Evolutionary conservation across 768 basidiomycete genomes (phyloP).

Genomic region (Tubosaeta sp.): DNA sequence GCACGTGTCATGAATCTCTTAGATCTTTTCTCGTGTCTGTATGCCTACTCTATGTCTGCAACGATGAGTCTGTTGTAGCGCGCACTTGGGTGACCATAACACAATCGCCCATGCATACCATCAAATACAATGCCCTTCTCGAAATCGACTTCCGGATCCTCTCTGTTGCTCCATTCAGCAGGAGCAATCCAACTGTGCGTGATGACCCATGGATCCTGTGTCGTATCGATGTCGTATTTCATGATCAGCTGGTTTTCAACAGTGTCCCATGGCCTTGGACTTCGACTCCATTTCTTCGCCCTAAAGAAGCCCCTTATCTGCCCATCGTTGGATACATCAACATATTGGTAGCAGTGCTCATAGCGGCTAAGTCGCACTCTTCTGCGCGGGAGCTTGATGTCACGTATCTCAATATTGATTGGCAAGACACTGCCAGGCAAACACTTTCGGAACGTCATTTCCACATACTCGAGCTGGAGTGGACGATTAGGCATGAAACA

Average conservation of each 20-base stretch:
- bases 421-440: neutral
- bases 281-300: too few species aligned
- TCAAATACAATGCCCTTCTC: too few species aligned
- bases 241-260: neutral
- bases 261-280: neutral
- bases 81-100: too few species aligned
- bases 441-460: neutral
- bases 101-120: too few species aligned
- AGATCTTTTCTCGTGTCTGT: too few species aligned
- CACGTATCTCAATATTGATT: neutral
- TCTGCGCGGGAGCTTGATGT: neutral
- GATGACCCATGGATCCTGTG: neutral
- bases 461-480: neutral
- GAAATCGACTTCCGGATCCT: neutral
- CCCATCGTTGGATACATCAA: neutral
- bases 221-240: neutral
- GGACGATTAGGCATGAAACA: too few species aligned
- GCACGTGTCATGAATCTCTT: too few species aligned
- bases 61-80: too few species aligned
- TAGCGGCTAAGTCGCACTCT: neutral
- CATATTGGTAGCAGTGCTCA: too few species aligned
- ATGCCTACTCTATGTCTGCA: too few species aligned
- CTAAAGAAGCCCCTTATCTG: neutral
- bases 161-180: neutral
- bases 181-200: neutral